phyloP scores from a whole-genome alignment of 1,139 yeast genomes.

The Yamadazyma diddensiae region DNA sequence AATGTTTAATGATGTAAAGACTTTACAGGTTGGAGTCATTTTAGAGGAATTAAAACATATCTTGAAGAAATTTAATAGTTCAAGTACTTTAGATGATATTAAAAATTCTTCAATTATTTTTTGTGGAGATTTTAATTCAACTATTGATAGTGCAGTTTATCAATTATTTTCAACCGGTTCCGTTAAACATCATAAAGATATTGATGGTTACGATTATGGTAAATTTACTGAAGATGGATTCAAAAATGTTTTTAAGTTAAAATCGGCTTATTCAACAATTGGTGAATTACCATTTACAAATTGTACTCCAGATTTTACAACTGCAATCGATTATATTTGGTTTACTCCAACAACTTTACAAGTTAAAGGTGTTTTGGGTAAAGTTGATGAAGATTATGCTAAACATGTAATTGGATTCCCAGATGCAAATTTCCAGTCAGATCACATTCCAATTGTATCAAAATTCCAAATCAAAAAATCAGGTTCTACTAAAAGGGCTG shows the following conservation, averaged over 20 bases:
- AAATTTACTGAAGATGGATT: slow-evolving; percentile 87
- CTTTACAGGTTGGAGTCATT: slow-evolving; percentile 90
- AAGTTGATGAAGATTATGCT: slow-evolving; percentile 75
- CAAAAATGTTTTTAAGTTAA: slow-evolving; percentile 74
- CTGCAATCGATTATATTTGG: slow-evolving; percentile 95
- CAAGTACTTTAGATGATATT: slow-evolving; percentile 48
- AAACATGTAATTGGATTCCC: slow-evolving; percentile 87
- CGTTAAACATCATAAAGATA: slow-evolving; percentile 71
- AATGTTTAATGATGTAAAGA: slow-evolving; percentile 90
- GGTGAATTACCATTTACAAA: slow-evolving; percentile 95
- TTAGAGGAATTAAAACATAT: slow-evolving; percentile 79
- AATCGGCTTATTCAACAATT: slow-evolving; percentile 78
- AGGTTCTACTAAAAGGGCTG: slow-evolving; percentile 29
- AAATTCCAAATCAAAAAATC: slow-evolving; percentile 69
- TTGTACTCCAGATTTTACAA: slow-evolving; percentile 88
- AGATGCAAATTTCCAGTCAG: slow-evolving; percentile 90
- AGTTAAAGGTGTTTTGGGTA: slow-evolving; percentile 84
- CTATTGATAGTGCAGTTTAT: slow-evolving; percentile 84
- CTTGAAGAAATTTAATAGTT: slow-evolving; percentile 49
- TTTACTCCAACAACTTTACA: slow-evolving; percentile 75
- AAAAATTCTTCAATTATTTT: slow-evolving; percentile 72
- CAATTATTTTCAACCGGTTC: slow-evolving; percentile 81
- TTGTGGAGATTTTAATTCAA: slow-evolving; percentile 96
- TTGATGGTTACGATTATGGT: slow-evolving; percentile 88
- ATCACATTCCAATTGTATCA: slow-evolving; percentile 82